Conservation (phyloP, 2,329 filamentous ascomycete genomes). For the Fusarium liriodendri region DNA sequence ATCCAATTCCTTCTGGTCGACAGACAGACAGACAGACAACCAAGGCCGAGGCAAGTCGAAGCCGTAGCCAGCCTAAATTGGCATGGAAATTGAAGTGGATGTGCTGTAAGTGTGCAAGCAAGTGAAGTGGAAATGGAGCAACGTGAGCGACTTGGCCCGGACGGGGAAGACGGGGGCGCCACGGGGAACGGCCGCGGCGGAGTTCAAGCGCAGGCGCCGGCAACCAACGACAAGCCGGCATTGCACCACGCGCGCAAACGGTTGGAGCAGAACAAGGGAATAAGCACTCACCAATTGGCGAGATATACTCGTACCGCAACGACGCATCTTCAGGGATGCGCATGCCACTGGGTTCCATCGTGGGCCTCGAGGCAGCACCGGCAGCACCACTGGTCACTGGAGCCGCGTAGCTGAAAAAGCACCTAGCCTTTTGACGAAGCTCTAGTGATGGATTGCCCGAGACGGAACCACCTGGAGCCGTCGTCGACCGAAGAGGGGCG, state of each 20-base stretch:
- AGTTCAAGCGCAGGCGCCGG: constrained; percentile 40
- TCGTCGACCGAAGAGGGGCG: constrained; percentile 26
- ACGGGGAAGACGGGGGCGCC: constrained; percentile 40
- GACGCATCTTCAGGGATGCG: constrained; percentile 60
- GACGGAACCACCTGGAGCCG: constrained; percentile 20
- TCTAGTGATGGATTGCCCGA: constrained; percentile 27
- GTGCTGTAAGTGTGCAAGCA: constrained; percentile 12
- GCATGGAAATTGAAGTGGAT: constrained; percentile 24
- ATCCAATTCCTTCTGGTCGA: constrained; percentile 11
- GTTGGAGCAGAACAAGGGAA: constrained; percentile 48
- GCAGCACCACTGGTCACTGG: constrained; percentile 33
- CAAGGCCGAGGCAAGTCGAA: constrained; percentile 8
- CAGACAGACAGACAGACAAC: background rate
- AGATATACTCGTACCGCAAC: constrained; percentile 58
- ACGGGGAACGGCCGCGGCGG: constrained; percentile 42
- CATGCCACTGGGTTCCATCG: constrained; percentile 56
- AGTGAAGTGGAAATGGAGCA: constrained; percentile 8
- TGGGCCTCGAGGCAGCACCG: constrained; percentile 30
- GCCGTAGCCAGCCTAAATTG: constrained; percentile 34
- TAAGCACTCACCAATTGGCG: constrained; percentile 65
- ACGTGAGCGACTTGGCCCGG: constrained; percentile 37
- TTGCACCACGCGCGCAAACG: constrained; percentile 62
- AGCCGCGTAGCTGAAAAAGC: constrained; percentile 32
- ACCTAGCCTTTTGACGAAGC: background rate
- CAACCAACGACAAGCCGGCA: constrained; percentile 59